Evolutionary conservation across 768 basidiomycete species (phyloP), one percentile per base, ranked within the genome.

Genomic region (Neoboletus brunneissimus): DNA sequence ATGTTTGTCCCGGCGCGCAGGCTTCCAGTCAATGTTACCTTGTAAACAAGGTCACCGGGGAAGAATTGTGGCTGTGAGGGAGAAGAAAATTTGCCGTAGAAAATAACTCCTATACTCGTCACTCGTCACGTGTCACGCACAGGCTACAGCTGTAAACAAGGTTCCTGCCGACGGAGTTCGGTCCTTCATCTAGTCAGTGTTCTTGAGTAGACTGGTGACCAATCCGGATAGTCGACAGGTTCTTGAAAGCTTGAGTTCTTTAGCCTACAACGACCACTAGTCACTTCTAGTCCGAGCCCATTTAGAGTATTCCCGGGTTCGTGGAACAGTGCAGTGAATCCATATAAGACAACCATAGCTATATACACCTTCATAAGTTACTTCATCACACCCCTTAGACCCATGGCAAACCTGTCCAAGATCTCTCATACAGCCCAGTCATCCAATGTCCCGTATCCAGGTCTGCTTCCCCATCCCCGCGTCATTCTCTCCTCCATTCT

Each of bases 351-450:
- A 53, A 13, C 13, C 31, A 48, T 29, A 48, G 6, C 27, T 29
- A 9, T 32, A 50, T 51, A 53, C 57, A 55, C 20, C 31, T 44
- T 22, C 18, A 63, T 52, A 62, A 59, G 10, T 66, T 57, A 65
- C 50, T 35, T n/a, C 5, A 5, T 29, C 34, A 40, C n/a, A 43
- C n/a, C 41, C 45, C 31, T 25, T 23, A 34, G 35, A 46, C 40
- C 37, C 22, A 25, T n/a, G 31, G 44, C 12, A 32, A 47, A 16
- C 22, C 37, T 37, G 44, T 56, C 57, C 40, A 50, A 41, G 29
- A 27, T 8, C 31, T 23, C 32, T 56, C 65, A 83, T 47, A 83
- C 69, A 40, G 78, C 77, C 85, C 85, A 86, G 34, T 86, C 86
- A 59, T 84, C 85, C 57, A 76, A 73, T 63, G 63, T 70, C 23